These are phyloP conservation scores for Prototheca wickerhamii DNA, from an alignment of 163 green algal species.

Conservation along the genomic window DNA sequence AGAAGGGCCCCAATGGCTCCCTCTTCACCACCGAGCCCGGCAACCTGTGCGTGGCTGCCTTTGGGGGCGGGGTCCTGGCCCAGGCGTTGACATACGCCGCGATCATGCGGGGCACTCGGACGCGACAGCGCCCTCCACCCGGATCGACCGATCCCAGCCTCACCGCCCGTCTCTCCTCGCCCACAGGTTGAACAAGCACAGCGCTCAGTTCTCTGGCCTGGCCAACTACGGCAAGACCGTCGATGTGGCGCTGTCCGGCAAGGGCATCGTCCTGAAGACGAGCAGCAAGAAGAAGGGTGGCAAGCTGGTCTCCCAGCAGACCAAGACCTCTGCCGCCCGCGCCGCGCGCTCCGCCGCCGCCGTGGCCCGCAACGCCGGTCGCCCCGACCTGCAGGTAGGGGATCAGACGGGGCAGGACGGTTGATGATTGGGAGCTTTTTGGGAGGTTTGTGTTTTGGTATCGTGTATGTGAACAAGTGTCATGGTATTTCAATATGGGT, in stretches of 20 bases:
- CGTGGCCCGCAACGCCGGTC: constrained; percentile 14
- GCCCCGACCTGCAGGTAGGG: constrained; percentile 37
- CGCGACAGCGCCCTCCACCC: neutral
- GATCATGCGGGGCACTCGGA: neutral
- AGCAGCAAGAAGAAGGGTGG: constrained; percentile 20
- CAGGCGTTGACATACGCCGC: neutral
- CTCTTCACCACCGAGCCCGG: constrained; percentile 33
- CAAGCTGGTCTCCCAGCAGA: constrained; percentile 3
- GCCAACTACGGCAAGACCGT: constrained; percentile 32
- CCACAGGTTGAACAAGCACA: constrained; percentile 20
- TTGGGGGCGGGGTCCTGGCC: neutral
- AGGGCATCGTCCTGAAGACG: constrained; percentile 15
- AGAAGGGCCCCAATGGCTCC: constrained; percentile 29
- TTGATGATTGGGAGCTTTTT: neutral
- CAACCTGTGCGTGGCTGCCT: constrained; percentile 28
- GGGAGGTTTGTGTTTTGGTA: no score
- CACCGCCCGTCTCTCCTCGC: neutral
- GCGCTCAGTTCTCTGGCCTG: constrained; percentile 45
- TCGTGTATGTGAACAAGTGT: no score
- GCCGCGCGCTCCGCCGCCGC: constrained; percentile 15
- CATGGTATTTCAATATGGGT: no score
- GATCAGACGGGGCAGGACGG: neutral
- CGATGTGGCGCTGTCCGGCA: constrained; percentile 19
- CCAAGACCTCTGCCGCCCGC: constrained; percentile 33
- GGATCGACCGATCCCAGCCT: neutral